phyloP scores from a whole-genome alignment of 441 rosid species.

The Macaranga tanarius region DNA sequence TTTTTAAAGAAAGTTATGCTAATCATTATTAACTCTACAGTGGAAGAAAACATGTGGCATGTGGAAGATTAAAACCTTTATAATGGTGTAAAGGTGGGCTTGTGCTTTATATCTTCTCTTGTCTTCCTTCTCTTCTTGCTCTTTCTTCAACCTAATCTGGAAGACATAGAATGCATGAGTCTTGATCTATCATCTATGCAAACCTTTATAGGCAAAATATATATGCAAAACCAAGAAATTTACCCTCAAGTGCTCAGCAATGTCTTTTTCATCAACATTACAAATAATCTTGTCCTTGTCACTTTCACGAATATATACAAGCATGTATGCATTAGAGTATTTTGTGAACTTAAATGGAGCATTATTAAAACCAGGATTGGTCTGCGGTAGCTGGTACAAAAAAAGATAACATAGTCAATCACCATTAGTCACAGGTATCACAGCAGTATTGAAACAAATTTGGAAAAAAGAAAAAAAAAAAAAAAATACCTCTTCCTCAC shows the following conservation, averaged over 20 bases:
- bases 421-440: conserved; percentile 10
- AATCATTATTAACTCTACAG: conserved; percentile 1
- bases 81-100: conserved; percentile 91
- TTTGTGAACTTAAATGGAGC: conserved; percentile 90
- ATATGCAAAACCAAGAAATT: conserved; percentile 25
- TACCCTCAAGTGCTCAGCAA: conserved; percentile 95
- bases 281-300: conserved; percentile 95
- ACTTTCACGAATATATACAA: conserved; percentile 93
- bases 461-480: conserved; percentile 15
- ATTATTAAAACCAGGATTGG: conserved; percentile 89
- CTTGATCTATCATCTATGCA: conserved; percentile 19
- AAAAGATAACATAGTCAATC: conserved; percentile 27
- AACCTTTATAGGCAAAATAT: not conserved
- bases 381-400: conserved; percentile 68
- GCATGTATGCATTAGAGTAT: conserved; percentile 96
- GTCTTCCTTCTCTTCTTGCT: conserved; percentile 88
- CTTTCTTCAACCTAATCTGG: conserved; percentile 90
- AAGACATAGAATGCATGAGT: conserved; percentile 25
- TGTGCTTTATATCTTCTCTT: conserved; percentile 83
- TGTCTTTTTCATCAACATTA: conserved; percentile 93
- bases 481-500: conserved; percentile 85
- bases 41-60: not conserved
- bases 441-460: conserved; percentile 8
- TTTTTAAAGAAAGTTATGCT: not conserved
- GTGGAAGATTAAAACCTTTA: conserved; percentile 52